Evolutionary conservation across 1,284 basidiomycete genomes (phyloP), one percentile per base, ranked within the genome.

Genomic region (Puccinia polysora): DNA sequence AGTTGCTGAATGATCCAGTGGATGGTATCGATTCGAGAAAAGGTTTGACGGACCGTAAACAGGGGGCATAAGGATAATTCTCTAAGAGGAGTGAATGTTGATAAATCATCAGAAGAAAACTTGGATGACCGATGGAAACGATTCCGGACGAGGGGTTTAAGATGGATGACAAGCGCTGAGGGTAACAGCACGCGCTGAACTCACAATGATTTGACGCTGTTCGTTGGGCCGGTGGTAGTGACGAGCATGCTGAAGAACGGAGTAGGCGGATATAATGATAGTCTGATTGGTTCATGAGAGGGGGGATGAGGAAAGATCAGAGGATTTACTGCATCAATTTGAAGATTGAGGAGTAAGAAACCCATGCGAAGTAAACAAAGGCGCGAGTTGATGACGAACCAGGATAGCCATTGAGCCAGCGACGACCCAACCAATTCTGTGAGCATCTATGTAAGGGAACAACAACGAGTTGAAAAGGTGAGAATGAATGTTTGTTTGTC

Each of bases 191-290:
- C 8, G 34, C 23, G 14, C 8, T 20, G 45, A 20, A 43, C 67
- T 50, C 4, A 70, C 67, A 20, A 70, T 43, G n/a, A 70, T 70
- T n/a, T 70, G 67, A 52, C 67, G 67, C 32, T 70, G 67, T 59
- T 70, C 52, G 47, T 40, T 12, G 36, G 67, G 67, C 7, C 40
- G 52, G 60, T 59, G 40, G 32, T 70, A 70, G 28, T 56, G 43
- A 0, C 43, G 43, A 15, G 36, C 38, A 45, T 70, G 67, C 32
- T 58, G 56, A 38, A 28, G 25, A 43, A 70, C 45, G 30, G 28
- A 25, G 49, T 58, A 70, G 18, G 45, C 12, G 0, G 67, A 60
- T n/a, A 70, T 70, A 34, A 62, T 32, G 25, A 70, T 36, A 15
- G 67, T 70, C 55, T 68, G 32, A n/a, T 18, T n/a, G n/a, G 56